Evolutionary conservation across 1,139 yeast genomes (phyloP), one percentile per base, ranked within the genome.

Genomic region (Scheffersomyces quercinus): DNA sequence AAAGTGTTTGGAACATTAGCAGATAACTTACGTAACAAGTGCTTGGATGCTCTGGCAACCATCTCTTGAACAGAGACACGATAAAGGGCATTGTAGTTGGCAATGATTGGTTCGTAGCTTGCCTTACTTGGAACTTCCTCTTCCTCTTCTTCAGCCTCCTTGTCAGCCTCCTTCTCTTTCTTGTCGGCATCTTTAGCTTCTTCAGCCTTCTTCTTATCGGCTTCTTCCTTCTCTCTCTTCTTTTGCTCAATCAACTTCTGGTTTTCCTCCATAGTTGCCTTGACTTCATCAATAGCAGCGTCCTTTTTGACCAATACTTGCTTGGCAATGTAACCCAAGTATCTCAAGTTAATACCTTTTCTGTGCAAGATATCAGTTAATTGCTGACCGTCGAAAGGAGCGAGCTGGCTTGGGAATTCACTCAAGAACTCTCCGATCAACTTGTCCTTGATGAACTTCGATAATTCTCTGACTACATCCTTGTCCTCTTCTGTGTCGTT

Each of bases 261-360:
- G 42, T 69, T 67, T 2, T 38, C 53, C 29, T 51, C 49, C 37
- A 65, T 51, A 15, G 51, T 50, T 37, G 56, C 57, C 35, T 60
- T 61, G 29, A 58, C 46, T 28, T 53, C 50, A 35, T 56, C 52
- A 37, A 52, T 45, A 37, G 56, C 61, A n/a, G 59, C 61, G 28
- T 61, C 60, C 47, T 61, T 64, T 50, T 57, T 64, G 3, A 30
- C 41, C 30, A 56, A 43, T 38, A 67, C 64, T 46, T 62, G 57
- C 15, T 59, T 60, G 15, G 83, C 83, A 56, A 85, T 60, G 41
- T 64, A 68, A 48, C 97, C 97, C 56, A 93, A 74, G 60, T 93
- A 91, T 68, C 99, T 85, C 70, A 91, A 63, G 64, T 89, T 91
- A 60, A 93, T 85, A 73, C 99, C 99, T 42, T 75, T 73, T 54